Base-by-base conservation (phyloP, 805 yeast genomes). In the Nakazawaea holstii region DNA sequence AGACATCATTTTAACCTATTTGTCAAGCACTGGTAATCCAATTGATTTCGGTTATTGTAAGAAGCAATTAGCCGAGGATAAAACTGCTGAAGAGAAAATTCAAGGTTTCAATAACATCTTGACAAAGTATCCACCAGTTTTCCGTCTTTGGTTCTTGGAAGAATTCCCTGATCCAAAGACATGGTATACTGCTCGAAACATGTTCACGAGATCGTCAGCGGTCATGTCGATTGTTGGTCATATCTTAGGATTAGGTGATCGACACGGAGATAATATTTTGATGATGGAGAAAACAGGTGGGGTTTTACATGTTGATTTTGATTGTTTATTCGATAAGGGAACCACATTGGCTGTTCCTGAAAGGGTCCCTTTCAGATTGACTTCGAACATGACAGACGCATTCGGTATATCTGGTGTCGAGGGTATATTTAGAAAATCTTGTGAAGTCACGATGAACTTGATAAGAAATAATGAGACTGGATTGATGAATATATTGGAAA, bases 151-250 rank as follows among this genome's bases (percentile, higher is more conserved):
- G 97, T 91, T 87, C 59, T 72, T 88, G 20, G 91, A 88, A 49
- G 84, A 79, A 45, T 92, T 90, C 56, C 89, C 97, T 0, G 96
- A 91, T 53, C 96, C 98, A 0, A 77, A 82, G 7, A 69, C 79
- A 1, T 94, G 99, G 99, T 86, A 88, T 51, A 73, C 74, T 38
- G 87, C 92, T 1, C 68, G 98, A 47, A 83, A 82, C 42, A 71
- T 73, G 32, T 95, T 77, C 60, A 81, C 87, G 0, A 72, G 95
- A 46, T 81, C 96, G 0, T 72, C 86, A 27, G 97, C 97, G 0
- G 98, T 92, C 0, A 94, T 95, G 99, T 90, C 97, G 0, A 89
- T 94, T 72, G 96, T 92, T 5, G 99, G 99, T 0, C 88, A 87
- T 60, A 80, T 94, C 40, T 72, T 94, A 27, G 99, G 99, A 8